These are phyloP conservation scores for Ophiocordyceps australis DNA, from an alignment of 2,329 filamentous ascomycete genomes.

Conservation along the genomic window DNA sequence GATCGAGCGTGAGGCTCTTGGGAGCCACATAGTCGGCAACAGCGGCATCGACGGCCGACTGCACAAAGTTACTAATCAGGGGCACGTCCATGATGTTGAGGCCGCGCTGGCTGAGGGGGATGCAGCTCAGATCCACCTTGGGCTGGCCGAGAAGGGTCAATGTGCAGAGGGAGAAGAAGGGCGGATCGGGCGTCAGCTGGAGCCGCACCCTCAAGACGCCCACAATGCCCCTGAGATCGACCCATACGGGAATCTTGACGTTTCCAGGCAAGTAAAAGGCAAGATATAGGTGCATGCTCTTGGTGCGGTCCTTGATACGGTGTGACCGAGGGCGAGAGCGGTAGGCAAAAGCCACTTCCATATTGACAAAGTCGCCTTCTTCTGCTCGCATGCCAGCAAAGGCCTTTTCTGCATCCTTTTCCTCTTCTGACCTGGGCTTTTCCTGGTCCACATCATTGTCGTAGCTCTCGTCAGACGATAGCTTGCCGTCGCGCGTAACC, in stretches of 20 bases:
- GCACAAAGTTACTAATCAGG: slow-evolving; percentile 57
- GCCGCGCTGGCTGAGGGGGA: slow-evolving; percentile 49
- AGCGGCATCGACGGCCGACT: slow-evolving; percentile 55
- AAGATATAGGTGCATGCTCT: slow-evolving; percentile 44
- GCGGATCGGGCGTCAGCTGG: slow-evolving; percentile 58
- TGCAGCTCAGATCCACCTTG: slow-evolving; percentile 51
- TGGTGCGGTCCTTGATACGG: slow-evolving; percentile 51
- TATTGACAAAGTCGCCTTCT: slow-evolving; percentile 61
- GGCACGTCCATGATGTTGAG: slow-evolving; percentile 62
- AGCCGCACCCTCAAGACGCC: slow-evolving; percentile 50
- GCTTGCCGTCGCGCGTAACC: slow-evolving; percentile 37
- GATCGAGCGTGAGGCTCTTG: slow-evolving; percentile 53
- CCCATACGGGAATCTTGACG: slow-evolving; percentile 48
- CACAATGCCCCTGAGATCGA: slow-evolving; percentile 55
- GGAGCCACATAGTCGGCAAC: slow-evolving; percentile 61
- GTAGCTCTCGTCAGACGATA: slow-evolving; percentile 18
- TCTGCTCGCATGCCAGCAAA: slow-evolving; percentile 53
- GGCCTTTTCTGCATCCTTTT: slow-evolving; percentile 12
- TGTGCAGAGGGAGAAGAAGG: slow-evolving; percentile 60
- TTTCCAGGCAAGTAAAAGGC: slow-evolving; percentile 48
- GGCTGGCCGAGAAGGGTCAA: slow-evolving; percentile 60
- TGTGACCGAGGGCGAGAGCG: slow-evolving; percentile 41
- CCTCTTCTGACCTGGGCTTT: slow-evolving; percentile 11
- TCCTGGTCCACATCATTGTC: slow-evolving; percentile 10
- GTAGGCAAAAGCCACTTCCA: slow-evolving; percentile 61